Conservation (phyloP, 2,329 filamentous ascomycete species). For the Nannizzia gypsea region DNA sequence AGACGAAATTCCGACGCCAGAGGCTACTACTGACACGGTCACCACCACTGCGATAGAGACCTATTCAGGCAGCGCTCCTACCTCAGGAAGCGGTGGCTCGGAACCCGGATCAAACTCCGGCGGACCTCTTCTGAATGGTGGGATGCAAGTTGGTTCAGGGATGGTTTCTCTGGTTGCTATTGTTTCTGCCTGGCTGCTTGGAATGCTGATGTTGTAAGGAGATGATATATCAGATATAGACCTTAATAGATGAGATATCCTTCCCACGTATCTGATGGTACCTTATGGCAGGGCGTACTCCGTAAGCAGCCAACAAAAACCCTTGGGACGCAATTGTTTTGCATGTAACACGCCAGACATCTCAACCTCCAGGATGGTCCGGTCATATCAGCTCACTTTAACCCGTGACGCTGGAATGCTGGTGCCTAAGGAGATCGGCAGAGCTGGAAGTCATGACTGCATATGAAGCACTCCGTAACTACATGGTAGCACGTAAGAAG, state of each 20-base stretch:
- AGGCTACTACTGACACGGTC: too few relatives aligned
- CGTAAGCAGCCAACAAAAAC: too few relatives aligned
- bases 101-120: neutral
- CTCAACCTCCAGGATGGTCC: neutral
- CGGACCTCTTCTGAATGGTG: neutral
- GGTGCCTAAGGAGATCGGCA: neutral
- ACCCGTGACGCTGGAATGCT: neutral
- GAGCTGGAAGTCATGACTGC: too few relatives aligned
- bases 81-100: neutral
- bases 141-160: neutral
- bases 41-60: neutral
- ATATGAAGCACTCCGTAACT: too few relatives aligned
- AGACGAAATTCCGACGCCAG: too few relatives aligned
- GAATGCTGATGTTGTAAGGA: neutral
- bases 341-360: too few relatives aligned
- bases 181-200: neutral
- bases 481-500: too few relatives aligned
- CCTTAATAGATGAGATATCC: neutral
- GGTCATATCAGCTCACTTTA: neutral
- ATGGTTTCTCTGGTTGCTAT: neutral
- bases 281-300: too few relatives aligned
- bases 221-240: neutral
- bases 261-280: neutral
- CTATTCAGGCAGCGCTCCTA: neutral
- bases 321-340: too few relatives aligned